A percentile compares a stretch with the other conserved stretches of the same genome.
These are phyloP conservation scores for Leccinum fuscescens DNA, from an alignment of 1,284 basidiomycete species.

Conservation along the genomic window DNA sequence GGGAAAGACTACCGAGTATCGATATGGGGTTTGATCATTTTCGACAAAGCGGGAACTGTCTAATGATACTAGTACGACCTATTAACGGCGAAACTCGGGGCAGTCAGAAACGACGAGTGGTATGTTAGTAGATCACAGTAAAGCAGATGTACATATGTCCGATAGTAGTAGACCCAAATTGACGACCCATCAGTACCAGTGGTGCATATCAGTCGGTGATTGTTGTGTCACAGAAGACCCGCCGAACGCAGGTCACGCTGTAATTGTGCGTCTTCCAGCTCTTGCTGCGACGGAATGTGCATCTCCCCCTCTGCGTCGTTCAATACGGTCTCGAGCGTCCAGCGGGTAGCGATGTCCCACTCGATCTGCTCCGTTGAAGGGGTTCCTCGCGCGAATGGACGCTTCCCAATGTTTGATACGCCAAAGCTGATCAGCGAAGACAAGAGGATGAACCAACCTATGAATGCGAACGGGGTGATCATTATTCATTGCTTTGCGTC, in stretches of 20 bases:
- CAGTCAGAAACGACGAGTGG: neutral
- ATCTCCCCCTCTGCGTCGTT: constrained; percentile 20
- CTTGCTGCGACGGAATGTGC: constrained; percentile 32
- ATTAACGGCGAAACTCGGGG: neutral
- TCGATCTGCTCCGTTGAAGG: constrained; percentile 44
- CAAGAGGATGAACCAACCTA: constrained; percentile 87
- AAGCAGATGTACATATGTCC: constrained; percentile 18
- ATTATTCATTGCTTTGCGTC: neutral
- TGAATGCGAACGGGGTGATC: neutral
- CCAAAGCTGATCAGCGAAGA: constrained; percentile 80
- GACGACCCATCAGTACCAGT: neutral
- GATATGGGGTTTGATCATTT: constrained; percentile 77
- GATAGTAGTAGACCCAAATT: constrained; percentile 3
- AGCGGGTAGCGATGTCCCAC: constrained; percentile 46
- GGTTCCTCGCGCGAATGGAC: constrained; percentile 48
- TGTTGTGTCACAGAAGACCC: constrained; percentile 44
- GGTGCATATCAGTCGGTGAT: constrained; percentile 1
- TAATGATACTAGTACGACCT: neutral
- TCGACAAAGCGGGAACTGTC: constrained; percentile 38
- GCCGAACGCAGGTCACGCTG: constrained; percentile 52
- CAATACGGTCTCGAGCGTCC: constrained; percentile 48
- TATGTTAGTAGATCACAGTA: constrained; percentile 16
- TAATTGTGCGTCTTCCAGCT: constrained; percentile 46
- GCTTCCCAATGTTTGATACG: constrained; percentile 80
- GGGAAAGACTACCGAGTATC: constrained; percentile 75